Percentiles rank a stretch among this genome's conserved stretches.
These are phyloP conservation scores for Acacia acuminata DNA, from an alignment of 306 rosid species.

Conservation along the genomic window DNA sequence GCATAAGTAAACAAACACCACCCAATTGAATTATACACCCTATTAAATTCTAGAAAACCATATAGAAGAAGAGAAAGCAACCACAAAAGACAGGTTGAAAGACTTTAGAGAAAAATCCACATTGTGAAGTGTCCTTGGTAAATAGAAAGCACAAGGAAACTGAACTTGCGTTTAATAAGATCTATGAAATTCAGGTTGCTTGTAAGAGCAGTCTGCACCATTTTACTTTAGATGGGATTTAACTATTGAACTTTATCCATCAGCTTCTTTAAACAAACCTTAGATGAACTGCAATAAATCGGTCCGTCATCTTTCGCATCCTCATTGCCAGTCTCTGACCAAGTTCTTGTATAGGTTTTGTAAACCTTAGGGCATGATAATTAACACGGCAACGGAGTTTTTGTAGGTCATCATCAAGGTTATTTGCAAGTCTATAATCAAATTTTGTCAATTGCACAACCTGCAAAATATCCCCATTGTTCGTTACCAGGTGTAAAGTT, in stretches of 20 bases:
- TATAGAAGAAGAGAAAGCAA: constrained; percentile 21
- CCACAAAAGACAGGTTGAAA: constrained; percentile 13
- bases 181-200: not conserved
- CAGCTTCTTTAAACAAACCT: constrained; percentile 60
- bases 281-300: constrained; percentile 88
- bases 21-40: constrained; percentile 13
- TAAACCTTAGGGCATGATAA: constrained; percentile 88
- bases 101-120: constrained; percentile 8
- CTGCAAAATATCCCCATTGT: constrained; percentile 48
- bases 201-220: constrained; percentile 23
- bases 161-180: not conserved
- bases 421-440: constrained; percentile 92
- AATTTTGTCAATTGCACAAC: constrained; percentile 95
- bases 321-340: constrained; percentile 74
- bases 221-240: constrained; percentile 26
- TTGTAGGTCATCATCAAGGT: constrained; percentile 86
- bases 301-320: constrained; percentile 79
- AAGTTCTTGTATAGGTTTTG: constrained; percentile 79
- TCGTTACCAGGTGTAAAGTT: constrained; percentile 26
- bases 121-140: not conserved
- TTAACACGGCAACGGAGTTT: constrained; percentile 94
- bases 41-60: constrained; percentile 15
- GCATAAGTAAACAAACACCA: not conserved
- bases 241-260: constrained; percentile 22
- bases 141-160: constrained; percentile 1